phyloP scores from a whole-genome alignment of 257 asterid genomes.

The Nicotiana otophora region DNA sequence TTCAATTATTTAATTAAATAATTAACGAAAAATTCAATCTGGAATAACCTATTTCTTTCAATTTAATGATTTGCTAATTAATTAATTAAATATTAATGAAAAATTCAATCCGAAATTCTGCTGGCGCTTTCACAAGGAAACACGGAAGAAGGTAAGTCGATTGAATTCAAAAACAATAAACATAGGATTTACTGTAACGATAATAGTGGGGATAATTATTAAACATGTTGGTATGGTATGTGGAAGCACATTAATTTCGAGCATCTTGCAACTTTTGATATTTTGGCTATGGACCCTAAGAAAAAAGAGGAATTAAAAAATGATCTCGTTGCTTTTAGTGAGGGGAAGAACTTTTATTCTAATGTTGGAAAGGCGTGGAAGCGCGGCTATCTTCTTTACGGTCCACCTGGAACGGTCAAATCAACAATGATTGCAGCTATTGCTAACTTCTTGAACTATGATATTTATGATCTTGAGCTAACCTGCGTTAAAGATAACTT shows the following conservation, averaged over 20 bases:
- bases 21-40: no score
- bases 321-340: background rate
- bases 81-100: no score
- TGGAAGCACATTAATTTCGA: background rate
- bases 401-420: background rate
- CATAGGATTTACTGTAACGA: no score
- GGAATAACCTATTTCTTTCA: no score
- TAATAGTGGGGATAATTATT: no score
- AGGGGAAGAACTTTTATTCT: background rate
- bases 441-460: background rate
- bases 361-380: background rate
- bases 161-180: no score
- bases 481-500: background rate
- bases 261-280: background rate
- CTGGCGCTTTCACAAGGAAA: no score
- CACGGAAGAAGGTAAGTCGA: no score
- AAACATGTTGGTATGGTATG: no score
- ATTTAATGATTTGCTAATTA: no score
- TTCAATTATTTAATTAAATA: no score
- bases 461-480: conserved; percentile 3
- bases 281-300: background rate
- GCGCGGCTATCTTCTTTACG: conserved; percentile 1
- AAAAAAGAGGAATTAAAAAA: background rate
- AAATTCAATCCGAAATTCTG: no score
- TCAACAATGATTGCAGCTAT: background rate